Evolutionary conservation across 2,329 filamentous ascomycete genomes (phyloP).

Genomic region (Ophiostoma angusticollis): DNA sequence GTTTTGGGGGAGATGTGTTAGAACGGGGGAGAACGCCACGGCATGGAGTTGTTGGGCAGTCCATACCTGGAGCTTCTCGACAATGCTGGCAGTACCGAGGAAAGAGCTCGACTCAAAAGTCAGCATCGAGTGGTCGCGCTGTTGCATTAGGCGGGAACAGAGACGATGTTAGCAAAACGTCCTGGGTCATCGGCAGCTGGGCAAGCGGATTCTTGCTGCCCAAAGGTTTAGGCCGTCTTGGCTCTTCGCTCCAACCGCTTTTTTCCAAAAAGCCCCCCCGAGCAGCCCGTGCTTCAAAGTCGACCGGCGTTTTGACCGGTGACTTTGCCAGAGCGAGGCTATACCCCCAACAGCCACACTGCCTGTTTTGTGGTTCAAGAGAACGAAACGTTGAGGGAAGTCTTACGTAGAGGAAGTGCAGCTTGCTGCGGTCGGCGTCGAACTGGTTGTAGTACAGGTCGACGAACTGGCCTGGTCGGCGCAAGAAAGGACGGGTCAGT

Average conservation of each 20-base stretch:
- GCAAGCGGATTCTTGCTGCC: no score
- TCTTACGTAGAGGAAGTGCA: conserved; percentile 71
- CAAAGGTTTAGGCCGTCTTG: no score
- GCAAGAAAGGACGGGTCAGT: background rate
- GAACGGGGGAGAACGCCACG: background rate
- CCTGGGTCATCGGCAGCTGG: no score
- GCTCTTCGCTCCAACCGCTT: no score
- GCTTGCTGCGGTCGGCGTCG: conserved; percentile 53
- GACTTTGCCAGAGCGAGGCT: no score
- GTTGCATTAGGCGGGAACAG: conserved; percentile 1
- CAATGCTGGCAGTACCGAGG: conserved; percentile 52
- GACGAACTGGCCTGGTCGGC: conserved; percentile 72
- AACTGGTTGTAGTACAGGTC: conserved; percentile 85
- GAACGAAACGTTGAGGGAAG: no score
- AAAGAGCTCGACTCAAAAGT: conserved; percentile 70
- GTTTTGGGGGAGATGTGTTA: background rate
- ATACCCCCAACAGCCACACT: no score
- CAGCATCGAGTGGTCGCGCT: conserved; percentile 81
- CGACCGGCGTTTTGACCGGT: no score
- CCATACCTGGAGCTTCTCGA: conserved; percentile 69
- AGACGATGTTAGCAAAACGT: no score
- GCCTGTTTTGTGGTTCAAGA: no score
- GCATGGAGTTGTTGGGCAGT: background rate
- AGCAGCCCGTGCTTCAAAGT: no score
- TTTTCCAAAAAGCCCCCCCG: no score